Conservation (phyloP, 306 rosid species). For the Adenanthera pavonina region DNA sequence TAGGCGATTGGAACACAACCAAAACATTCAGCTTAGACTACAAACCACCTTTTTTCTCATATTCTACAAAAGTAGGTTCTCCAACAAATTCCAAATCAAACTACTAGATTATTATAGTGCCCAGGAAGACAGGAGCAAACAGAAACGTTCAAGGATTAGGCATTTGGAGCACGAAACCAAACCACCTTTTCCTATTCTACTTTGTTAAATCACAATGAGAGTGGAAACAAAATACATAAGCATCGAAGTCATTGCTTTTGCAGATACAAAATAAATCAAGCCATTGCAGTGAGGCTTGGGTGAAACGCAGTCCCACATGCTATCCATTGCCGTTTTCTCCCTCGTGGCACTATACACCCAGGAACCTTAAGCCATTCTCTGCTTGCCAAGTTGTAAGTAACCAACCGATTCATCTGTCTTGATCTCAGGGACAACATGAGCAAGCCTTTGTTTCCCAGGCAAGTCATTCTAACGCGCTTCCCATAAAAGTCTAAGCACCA, state of each 20-base stretch:
- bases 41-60: not conserved
- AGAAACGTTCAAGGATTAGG: constrained; percentile 30
- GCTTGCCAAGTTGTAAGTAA: constrained; percentile 55
- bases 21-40: not conserved
- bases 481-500: constrained; percentile 89
- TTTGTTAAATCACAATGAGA: constrained; percentile 30
- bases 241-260: constrained; percentile 25
- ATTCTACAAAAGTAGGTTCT: not conserved
- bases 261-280: constrained; percentile 46
- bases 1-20: not conserved
- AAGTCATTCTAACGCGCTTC: constrained; percentile 82
- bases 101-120: constrained; percentile 14
- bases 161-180: constrained; percentile 41
- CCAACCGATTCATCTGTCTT: constrained; percentile 63
- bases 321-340: constrained; percentile 69
- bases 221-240: constrained; percentile 29
- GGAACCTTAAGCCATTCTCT: constrained; percentile 76
- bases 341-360: constrained; percentile 61
- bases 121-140: constrained; percentile 30
- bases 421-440: constrained; percentile 78
- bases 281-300: constrained; percentile 64
- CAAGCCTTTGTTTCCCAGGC: constrained; percentile 79
- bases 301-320: constrained; percentile 73
- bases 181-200: constrained; percentile 36
- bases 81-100: not conserved